Percentiles rank a stretch among this genome's conserved stretches.
phyloP scores from a whole-genome alignment of 2,329 filamentous ascomycete genomes.

The Aspergillus vadensis region DNA sequence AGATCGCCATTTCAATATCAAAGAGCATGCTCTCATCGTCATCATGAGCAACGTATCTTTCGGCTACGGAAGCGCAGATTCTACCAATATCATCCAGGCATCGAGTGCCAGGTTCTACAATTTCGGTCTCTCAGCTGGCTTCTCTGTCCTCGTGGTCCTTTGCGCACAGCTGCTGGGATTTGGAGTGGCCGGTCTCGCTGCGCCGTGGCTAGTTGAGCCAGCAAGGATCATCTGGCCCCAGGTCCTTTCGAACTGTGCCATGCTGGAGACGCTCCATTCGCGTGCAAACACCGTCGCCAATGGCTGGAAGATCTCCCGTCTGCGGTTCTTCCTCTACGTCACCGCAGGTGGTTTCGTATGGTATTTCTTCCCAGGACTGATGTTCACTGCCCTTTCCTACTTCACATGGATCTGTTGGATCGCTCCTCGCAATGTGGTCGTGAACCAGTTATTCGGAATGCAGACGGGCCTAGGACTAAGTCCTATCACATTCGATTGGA shows the following conservation, averaged over 20 bases:
- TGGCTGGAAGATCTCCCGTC: slow-evolving; percentile 42
- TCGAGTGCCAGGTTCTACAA: slow-evolving; percentile 43
- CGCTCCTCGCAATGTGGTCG: slow-evolving; percentile 48
- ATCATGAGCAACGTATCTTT: slow-evolving; percentile 55
- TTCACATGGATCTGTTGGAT: slow-evolving; percentile 55
- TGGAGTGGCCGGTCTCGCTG: slow-evolving; percentile 42
- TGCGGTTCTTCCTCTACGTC: slow-evolving; percentile 42
- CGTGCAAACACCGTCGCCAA: slow-evolving; percentile 40
- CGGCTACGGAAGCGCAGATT: slow-evolving; percentile 48
- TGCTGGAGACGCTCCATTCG: slow-evolving; percentile 43
- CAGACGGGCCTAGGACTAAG: slow-evolving; percentile 34
- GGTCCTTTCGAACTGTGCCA: slow-evolving; percentile 42
- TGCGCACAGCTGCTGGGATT: slow-evolving; percentile 45
- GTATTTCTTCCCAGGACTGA: slow-evolving; percentile 57
- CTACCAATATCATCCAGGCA: slow-evolving; percentile 52
- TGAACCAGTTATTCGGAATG: slow-evolving; percentile 51
- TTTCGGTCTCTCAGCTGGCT: slow-evolving; percentile 42
- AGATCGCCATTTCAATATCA: slow-evolving; percentile 50
- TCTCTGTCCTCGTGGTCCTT: slow-evolving; percentile 42
- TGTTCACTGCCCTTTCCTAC: slow-evolving; percentile 53
- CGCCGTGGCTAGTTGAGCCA: slow-evolving; percentile 42
- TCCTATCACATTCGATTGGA: slow-evolving; percentile 39
- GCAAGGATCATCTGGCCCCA: slow-evolving; percentile 45
- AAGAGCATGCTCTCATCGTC: slow-evolving; percentile 50
- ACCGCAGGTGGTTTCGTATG: slow-evolving; percentile 36